Evolutionary conservation across 2,329 filamentous ascomycete genomes (phyloP).

Genomic region (Thelonectria discophora): DNA sequence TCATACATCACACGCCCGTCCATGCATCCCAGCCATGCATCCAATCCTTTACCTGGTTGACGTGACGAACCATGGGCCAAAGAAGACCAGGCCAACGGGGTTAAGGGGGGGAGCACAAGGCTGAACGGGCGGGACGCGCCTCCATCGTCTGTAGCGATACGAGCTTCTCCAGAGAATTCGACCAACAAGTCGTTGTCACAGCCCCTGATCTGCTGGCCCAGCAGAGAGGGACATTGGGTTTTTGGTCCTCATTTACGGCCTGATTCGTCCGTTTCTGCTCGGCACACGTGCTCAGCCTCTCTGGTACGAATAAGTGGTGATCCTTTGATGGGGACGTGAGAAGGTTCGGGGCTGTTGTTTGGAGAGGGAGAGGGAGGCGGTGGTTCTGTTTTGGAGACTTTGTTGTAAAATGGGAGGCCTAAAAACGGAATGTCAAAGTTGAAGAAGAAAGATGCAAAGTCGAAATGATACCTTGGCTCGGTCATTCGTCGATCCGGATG

Average conservation of each 20-base stretch:
- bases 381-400: neutral
- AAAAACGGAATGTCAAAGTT: neutral
- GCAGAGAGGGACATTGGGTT: neutral
- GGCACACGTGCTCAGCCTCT: neutral
- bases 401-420: neutral
- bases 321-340: neutral
- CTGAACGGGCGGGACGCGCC: constrained; percentile 10
- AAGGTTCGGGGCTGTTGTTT: neutral
- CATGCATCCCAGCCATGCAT: neutral
- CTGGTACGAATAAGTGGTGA: neutral
- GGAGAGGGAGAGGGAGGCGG: neutral
- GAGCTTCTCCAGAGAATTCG: neutral
- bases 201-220: neutral
- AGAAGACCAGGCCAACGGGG: neutral
- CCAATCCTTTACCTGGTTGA: neutral
- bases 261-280: neutral
- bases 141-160: neutral
- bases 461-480: too few relatives aligned
- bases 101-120: constrained; percentile 2
- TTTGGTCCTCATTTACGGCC: neutral
- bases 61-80: constrained; percentile 4
- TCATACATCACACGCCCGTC: neutral
- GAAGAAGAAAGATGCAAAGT: too few relatives aligned
- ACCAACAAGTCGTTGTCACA: constrained; percentile 7
- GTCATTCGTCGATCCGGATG: too few relatives aligned